Evolutionary conservation across 1,139 yeast species (phyloP).

Genomic region (Meyerozyma smithsonii): DNA sequence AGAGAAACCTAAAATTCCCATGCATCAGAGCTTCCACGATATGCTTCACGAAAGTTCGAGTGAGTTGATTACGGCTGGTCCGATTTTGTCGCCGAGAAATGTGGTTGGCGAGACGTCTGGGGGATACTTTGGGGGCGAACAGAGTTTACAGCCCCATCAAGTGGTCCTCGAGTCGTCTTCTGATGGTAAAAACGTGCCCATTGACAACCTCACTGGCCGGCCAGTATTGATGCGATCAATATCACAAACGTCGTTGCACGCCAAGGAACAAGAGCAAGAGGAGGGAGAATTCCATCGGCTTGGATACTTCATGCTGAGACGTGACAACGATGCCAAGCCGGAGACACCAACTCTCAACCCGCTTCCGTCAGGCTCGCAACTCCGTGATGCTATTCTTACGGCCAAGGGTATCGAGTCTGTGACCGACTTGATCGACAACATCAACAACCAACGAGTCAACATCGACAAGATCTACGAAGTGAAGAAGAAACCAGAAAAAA

Average conservation of each 20-base stretch:
- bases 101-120: slow-evolving; percentile 12
- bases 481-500: slow-evolving; percentile 9
- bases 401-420: slow-evolving; percentile 77
- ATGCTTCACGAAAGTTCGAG: slow-evolving; percentile 45
- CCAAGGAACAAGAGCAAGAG: slow-evolving; percentile 77
- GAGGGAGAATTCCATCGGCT: slow-evolving; percentile 89
- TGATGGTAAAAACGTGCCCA: slow-evolving; percentile 50
- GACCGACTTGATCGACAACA: slow-evolving; percentile 62
- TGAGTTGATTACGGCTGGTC: slow-evolving; percentile 51
- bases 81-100: slow-evolving; percentile 46
- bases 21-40: slow-evolving; percentile 16
- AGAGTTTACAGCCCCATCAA: slow-evolving; percentile 54
- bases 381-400: slow-evolving; percentile 70
- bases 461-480: slow-evolving; percentile 49
- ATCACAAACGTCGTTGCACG: slow-evolving; percentile 63
- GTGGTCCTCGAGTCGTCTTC: slow-evolving; percentile 60
- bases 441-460: slow-evolving; percentile 49
- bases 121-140: slow-evolving; percentile 24
- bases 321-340: slow-evolving; percentile 24
- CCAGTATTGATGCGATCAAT: slow-evolving; percentile 62
- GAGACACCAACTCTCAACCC: slow-evolving; percentile 33
- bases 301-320: slow-evolving; percentile 70
- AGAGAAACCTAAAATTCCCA: slow-evolving; percentile 8
- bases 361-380: slow-evolving; percentile 70
- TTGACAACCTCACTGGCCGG: slow-evolving; percentile 67